phyloP scores from a whole-genome alignment of 768 basidiomycete genomes.

The Phylloporus rhodoxanthus region DNA sequence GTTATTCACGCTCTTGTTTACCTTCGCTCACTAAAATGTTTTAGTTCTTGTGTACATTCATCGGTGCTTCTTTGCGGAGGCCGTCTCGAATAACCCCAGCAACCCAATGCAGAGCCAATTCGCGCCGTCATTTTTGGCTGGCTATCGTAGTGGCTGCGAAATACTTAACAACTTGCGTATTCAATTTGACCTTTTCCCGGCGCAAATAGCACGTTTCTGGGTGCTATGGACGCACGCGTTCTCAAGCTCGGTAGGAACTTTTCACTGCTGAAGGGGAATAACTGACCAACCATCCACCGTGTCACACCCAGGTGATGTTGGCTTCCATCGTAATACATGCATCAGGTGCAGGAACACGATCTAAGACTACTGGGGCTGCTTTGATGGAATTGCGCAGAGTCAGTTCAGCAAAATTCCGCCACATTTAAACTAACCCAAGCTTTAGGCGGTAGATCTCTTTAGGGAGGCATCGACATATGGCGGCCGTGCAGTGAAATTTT shows the following conservation, averaged over 20 bases:
- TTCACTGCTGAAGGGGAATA: not conserved
- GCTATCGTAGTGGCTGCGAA: conserved; percentile 60
- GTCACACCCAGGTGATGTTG: conserved; percentile 55
- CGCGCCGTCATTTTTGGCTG: conserved; percentile 62
- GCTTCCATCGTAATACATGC: conserved; percentile 72
- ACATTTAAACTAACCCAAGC: not conserved
- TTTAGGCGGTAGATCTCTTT: conserved; percentile 56
- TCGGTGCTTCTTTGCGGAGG: conserved; percentile 72
- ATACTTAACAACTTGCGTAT: conserved; percentile 44
- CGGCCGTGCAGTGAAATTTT: conserved; percentile 64
- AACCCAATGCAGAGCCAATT: conserved; percentile 68
- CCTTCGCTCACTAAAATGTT: not conserved
- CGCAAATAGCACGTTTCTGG: conserved; percentile 62
- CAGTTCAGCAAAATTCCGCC: not conserved
- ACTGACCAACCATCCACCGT: not conserved
- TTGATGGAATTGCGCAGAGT: conserved; percentile 51
- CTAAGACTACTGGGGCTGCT: conserved; percentile 67
- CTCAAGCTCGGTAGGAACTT: conserved; percentile 49
- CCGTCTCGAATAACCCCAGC: conserved; percentile 53
- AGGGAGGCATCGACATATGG: conserved; percentile 55
- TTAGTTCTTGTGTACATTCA: conserved; percentile 69
- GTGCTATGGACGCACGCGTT: conserved; percentile 70
- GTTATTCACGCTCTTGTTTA: conserved; percentile 16
- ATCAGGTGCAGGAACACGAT: conserved; percentile 38
- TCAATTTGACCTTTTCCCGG: conserved; percentile 48